A percentile compares a stretch with the other conserved stretches of the same genome.
Evolutionary conservation across 2,329 filamentous ascomycete species (phyloP).

Genomic region (Fusarium sterilihyphosum): DNA sequence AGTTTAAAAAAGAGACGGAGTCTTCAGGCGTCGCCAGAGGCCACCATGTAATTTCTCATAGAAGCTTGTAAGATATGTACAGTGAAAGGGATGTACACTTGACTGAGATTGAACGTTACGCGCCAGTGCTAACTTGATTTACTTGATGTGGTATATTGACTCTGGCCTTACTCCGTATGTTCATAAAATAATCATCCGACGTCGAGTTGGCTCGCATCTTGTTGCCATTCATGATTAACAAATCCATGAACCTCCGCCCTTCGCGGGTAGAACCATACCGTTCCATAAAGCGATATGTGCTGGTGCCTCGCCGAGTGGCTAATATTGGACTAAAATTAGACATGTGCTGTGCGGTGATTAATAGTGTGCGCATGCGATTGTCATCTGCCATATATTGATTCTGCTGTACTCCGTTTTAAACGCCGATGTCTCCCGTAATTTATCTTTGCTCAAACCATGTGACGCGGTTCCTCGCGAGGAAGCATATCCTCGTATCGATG

Average conservation of each 20-base stretch:
- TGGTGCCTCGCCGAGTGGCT: neutral
- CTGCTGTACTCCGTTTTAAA: slow-evolving; percentile 10
- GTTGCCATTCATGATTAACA: neutral
- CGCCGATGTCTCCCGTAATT: neutral
- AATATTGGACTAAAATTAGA: slow-evolving; percentile 3
- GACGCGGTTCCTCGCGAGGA: slow-evolving; percentile 60
- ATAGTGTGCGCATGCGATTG: slow-evolving; percentile 6
- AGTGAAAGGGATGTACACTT: slow-evolving; percentile 45
- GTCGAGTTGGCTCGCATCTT: neutral
- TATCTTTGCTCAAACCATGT: slow-evolving; percentile 49
- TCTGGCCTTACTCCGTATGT: neutral
- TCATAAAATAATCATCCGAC: slow-evolving; percentile 9
- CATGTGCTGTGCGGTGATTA: neutral
- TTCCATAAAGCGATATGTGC: neutral
- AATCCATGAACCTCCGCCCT: neutral
- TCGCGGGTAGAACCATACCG: neutral
- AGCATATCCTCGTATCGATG: slow-evolving; percentile 68
- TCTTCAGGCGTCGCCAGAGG: slow-evolving; percentile 1
- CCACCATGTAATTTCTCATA: slow-evolving; percentile 35
- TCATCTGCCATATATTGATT: slow-evolving; percentile 13
- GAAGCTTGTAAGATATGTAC: slow-evolving; percentile 51
- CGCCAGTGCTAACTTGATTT: neutral
- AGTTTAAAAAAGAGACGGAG: slow-evolving; percentile 1
- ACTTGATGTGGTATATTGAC: neutral
- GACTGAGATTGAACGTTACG: slow-evolving; percentile 20